Conservation (phyloP, 2,329 filamentous ascomycete genomes). For the Neonectria ditissima region DNA sequence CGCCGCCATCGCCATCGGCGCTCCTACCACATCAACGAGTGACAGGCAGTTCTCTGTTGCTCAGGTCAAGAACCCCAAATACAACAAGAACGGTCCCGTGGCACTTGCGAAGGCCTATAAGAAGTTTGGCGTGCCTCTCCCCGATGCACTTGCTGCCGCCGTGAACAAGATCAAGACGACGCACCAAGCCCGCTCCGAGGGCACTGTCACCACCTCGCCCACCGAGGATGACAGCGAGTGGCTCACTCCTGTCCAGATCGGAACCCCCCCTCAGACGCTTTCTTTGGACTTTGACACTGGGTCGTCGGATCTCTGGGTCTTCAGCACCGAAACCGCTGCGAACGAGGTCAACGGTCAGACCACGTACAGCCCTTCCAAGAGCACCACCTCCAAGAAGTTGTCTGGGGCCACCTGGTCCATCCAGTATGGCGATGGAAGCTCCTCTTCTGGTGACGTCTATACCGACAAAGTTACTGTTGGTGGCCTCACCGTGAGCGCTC, state of each 20-base stretch:
- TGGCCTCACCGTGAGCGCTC: slow-evolving; percentile 53
- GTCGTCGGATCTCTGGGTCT: slow-evolving; percentile 62
- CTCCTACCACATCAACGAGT: background rate
- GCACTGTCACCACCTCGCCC: slow-evolving; percentile 46
- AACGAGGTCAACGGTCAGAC: slow-evolving; percentile 51
- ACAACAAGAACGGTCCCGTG: slow-evolving; percentile 49
- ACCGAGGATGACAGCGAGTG: slow-evolving; percentile 52
- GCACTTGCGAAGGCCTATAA: slow-evolving; percentile 50
- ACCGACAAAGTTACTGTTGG: slow-evolving; percentile 57
- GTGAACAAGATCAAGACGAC: slow-evolving; percentile 12
- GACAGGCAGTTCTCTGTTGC: slow-evolving; percentile 43
- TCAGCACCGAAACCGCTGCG: slow-evolving; percentile 57
- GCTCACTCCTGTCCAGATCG: slow-evolving; percentile 55
- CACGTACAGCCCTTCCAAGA: slow-evolving; percentile 53
- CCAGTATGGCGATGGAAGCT: slow-evolving; percentile 59
- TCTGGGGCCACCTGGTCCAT: slow-evolving; percentile 56
- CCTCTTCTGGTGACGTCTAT: slow-evolving; percentile 57
- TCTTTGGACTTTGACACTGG: slow-evolving; percentile 60
- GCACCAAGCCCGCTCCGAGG: slow-evolving; percentile 39
- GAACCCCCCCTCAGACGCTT: slow-evolving; percentile 56
- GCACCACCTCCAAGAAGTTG: slow-evolving; percentile 53
- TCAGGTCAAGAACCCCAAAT: slow-evolving; percentile 53
- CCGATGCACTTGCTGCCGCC: slow-evolving; percentile 42
- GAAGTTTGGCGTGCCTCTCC: slow-evolving; percentile 52
- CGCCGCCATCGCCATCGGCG: slow-evolving; percentile 3